These are phyloP conservation scores for Ascochyta lentis DNA, from an alignment of 2,329 filamentous ascomycete species.

Conservation along the genomic window DNA sequence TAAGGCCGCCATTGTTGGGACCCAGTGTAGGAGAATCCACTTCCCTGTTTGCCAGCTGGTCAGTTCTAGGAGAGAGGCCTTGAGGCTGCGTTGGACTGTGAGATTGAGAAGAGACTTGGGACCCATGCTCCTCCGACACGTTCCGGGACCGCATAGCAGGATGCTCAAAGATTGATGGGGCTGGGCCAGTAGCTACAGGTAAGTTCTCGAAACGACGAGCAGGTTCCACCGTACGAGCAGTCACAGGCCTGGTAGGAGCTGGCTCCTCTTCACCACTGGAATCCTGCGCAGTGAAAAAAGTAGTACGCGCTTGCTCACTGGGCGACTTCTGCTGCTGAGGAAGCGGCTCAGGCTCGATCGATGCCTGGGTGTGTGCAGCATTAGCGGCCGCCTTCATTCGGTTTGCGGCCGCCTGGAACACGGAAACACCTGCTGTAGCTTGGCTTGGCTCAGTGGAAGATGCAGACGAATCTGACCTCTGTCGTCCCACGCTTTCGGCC, in stretches of 20 bases:
- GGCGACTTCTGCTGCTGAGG: constrained; percentile 22
- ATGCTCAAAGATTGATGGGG: constrained; percentile 46
- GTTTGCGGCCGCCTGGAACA: constrained; percentile 55
- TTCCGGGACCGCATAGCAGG: constrained; percentile 46
- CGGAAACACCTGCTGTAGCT: constrained; percentile 49
- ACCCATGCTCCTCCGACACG: constrained; percentile 29
- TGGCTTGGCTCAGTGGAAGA: constrained; percentile 41
- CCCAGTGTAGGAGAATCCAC: constrained; percentile 82
- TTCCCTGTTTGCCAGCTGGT: constrained; percentile 33
- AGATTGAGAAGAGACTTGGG: constrained; percentile 17
- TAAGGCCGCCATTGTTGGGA: constrained; percentile 69
- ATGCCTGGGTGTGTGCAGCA: constrained; percentile 25
- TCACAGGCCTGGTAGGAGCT: constrained; percentile 15
- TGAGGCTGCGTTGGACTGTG: constrained; percentile 7
- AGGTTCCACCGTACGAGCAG: constrained; percentile 27
- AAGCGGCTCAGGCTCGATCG: constrained; percentile 3
- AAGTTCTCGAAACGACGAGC: constrained; percentile 43
- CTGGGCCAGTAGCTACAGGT: constrained; percentile 41
- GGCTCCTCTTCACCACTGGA: constrained; percentile 45
- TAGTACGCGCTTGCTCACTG: constrained; percentile 24
- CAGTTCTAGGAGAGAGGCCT: constrained; percentile 16
- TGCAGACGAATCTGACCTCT: constrained; percentile 32
- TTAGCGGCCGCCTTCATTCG: constrained; percentile 49
- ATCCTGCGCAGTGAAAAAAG: constrained; percentile 41
- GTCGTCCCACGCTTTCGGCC: constrained; percentile 34